Evolutionary conservation across 2,329 filamentous ascomycete species (phyloP).

Genomic region (Cladosporium sp.): DNA sequence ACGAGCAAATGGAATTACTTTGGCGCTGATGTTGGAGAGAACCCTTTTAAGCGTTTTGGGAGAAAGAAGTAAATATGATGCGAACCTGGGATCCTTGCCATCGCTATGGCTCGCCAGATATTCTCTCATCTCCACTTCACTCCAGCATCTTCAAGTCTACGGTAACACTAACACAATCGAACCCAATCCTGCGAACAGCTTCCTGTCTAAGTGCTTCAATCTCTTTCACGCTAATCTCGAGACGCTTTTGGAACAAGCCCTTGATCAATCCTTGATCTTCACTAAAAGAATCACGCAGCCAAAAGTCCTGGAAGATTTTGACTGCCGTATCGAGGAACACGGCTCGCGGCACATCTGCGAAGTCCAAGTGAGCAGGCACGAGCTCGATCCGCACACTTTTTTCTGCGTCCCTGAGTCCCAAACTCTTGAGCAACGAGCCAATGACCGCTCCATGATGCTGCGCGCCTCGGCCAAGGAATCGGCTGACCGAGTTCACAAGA

Average conservation of each 20-base stretch:
- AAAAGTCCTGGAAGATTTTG: neutral
- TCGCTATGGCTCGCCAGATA: too few relatives aligned
- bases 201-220: neutral
- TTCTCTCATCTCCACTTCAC: too few relatives aligned
- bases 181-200: neutral
- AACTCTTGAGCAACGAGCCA: neutral
- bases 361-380: neutral
- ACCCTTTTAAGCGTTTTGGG: neutral
- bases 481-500: neutral
- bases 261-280: neutral
- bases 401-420: neutral
- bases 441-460: neutral
- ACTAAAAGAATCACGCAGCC: neutral
- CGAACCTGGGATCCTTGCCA: too few relatives aligned
- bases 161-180: neutral
- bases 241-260: neutral
- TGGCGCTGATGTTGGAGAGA: neutral
- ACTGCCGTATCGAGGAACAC: too few relatives aligned
- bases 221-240: neutral
- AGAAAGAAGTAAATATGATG: constrained; percentile 2
- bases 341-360: neutral
- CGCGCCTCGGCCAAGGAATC: neutral
- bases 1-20: neutral
- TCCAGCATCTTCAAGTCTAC: too few relatives aligned
- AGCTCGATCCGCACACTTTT: neutral